Evolutionary conservation across 495 filamentous ascomycete species (phyloP).

Genomic region (Aspergillus egyptiacus): DNA sequence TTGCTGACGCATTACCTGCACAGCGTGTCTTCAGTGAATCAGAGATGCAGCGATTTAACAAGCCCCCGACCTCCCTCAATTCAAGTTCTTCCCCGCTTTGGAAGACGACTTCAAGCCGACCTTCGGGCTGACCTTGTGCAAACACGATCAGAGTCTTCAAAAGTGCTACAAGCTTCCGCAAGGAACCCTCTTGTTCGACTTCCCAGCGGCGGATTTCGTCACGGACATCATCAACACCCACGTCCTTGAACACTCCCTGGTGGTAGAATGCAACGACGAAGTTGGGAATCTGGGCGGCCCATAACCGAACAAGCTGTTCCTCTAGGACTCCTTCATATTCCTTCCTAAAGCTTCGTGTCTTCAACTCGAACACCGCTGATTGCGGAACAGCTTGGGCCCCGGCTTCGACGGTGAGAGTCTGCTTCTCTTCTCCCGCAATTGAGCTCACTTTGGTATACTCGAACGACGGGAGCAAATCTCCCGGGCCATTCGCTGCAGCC

Average conservation of each 20-base stretch:
- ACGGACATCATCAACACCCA: slow-evolving; percentile 40
- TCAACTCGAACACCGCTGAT: slow-evolving; percentile 56
- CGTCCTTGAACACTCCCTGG: slow-evolving; percentile 47
- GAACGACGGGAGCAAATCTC: slow-evolving; percentile 11
- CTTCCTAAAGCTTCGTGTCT: slow-evolving; percentile 48
- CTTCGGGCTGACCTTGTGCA: slow-evolving; percentile 24
- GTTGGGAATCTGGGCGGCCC: slow-evolving; percentile 56
- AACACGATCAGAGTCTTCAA: slow-evolving; percentile 42
- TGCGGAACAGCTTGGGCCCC: slow-evolving; percentile 30
- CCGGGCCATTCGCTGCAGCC: background rate
- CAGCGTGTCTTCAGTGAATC: background rate
- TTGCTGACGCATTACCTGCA: background rate
- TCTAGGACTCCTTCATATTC: slow-evolving; percentile 30
- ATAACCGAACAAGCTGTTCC: slow-evolving; percentile 51
- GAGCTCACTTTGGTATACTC: background rate
- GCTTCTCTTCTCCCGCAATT: background rate
- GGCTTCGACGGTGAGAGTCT: slow-evolving; percentile 1
- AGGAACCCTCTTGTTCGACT: slow-evolving; percentile 27
- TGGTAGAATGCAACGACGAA: slow-evolving; percentile 57
- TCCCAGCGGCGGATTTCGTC: slow-evolving; percentile 51
- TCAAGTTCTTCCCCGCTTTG: slow-evolving; percentile 34
- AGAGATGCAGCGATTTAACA: slow-evolving; percentile 15
- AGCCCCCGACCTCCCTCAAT: slow-evolving; percentile 34
- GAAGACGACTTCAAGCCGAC: slow-evolving; percentile 39
- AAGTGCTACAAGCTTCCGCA: slow-evolving; percentile 37